Conservation (phyloP, 441 rosid species). For the Euphorbia corollata region DNA sequence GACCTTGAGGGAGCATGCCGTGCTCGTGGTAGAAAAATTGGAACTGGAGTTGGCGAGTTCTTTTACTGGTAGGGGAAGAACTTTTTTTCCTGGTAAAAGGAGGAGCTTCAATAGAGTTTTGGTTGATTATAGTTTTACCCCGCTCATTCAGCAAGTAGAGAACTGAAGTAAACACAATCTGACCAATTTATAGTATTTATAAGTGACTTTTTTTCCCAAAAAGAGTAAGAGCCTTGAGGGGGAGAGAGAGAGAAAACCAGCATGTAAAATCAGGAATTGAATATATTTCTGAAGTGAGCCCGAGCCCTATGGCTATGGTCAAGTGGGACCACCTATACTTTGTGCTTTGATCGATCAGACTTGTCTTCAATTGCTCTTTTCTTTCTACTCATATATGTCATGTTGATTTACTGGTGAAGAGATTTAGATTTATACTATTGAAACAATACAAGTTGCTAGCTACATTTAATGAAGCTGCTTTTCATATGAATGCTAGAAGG, state of each 20-base stretch:
- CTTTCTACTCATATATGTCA: background rate
- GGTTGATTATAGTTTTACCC: background rate
- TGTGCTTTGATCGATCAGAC: background rate
- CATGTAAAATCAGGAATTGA: background rate
- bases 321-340: background rate
- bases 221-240: too few relatives aligned
- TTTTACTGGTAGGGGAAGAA: too few relatives aligned
- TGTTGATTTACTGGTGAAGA: background rate
- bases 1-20: background rate
- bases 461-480: background rate
- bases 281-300: background rate
- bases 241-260: background rate
- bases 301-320: too few relatives aligned
- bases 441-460: background rate
- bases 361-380: background rate
- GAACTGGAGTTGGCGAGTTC: background rate
- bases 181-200: background rate
- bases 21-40: background rate
- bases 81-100: too few relatives aligned
- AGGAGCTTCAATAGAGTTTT: background rate
- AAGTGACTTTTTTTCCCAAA: background rate
- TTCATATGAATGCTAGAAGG: background rate
- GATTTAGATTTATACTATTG: background rate
- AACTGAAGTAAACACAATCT: conserved; percentile 1
- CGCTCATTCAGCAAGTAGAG: background rate